Evolutionary conservation across 768 basidiomycete genomes (phyloP).

Genomic region (Pleurotus sapidus): DNA sequence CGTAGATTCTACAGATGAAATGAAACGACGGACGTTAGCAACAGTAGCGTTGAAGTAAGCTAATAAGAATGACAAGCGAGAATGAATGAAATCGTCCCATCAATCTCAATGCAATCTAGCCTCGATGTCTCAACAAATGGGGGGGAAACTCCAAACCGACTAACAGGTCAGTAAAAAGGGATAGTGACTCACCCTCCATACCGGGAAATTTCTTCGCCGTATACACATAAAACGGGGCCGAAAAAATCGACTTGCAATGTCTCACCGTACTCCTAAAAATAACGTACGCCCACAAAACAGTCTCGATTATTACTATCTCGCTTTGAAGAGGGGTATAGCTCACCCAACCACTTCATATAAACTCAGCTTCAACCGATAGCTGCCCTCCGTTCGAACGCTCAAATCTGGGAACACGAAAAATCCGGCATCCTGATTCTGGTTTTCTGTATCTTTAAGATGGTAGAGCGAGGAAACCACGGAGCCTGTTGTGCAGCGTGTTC

Average conservation of each 20-base stretch:
- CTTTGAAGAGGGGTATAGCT: conserved; percentile 19
- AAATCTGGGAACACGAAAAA: conserved; percentile 98
- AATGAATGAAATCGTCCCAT: too few relatives aligned
- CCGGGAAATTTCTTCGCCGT: conserved; percentile 97
- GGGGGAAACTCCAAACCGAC: too few relatives aligned
- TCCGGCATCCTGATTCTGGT: conserved; percentile 69
- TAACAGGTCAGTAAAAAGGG: too few relatives aligned
- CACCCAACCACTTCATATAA: conserved; percentile 93
- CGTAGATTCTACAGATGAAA: conserved; percentile 64
- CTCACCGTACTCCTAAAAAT: conserved; percentile 70
- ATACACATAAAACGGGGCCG: conserved; percentile 89
- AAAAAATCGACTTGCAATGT: conserved; percentile 89
- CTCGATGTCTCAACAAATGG: too few relatives aligned
- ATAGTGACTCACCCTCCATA: conserved; percentile 72
- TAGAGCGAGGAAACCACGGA: conserved; percentile 88
- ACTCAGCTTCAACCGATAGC: conserved; percentile 68
- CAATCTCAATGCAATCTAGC: too few relatives aligned
- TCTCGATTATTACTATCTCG: too few relatives aligned
- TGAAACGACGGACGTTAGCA: background rate
- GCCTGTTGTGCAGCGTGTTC: conserved; percentile 89
- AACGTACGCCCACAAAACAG: conserved; percentile 13
- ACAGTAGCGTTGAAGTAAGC: background rate
- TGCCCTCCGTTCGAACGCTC: conserved; percentile 88
- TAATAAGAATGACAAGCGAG: too few relatives aligned
- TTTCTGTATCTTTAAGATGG: conserved; percentile 76